phyloP scores from a whole-genome alignment of 164 flowering plant species.

The Platanus orientalis region DNA sequence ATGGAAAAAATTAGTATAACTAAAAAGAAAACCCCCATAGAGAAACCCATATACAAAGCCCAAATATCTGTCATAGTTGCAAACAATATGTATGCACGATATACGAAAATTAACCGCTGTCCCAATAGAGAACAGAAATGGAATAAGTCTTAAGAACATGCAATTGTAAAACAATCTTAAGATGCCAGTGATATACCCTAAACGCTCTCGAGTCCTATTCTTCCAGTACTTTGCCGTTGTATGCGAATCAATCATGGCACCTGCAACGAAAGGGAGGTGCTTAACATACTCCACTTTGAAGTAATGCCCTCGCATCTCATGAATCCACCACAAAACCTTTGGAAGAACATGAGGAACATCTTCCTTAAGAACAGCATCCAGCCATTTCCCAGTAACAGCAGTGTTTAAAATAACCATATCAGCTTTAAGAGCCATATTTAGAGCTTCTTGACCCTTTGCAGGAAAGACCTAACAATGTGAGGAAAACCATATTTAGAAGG shows the following conservation, averaged over 20 bases:
- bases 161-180: neutral
- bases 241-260: constrained; percentile 98
- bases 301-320: constrained; percentile 99
- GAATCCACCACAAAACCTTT: constrained; percentile 99
- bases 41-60: too few relatives aligned
- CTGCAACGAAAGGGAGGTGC: constrained; percentile 96
- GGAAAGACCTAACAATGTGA: constrained; percentile 49
- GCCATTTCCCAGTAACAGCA: constrained; percentile 99
- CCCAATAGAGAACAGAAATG: too few relatives aligned
- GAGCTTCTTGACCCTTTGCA: constrained; percentile 73
- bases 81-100: too few relatives aligned
- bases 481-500: constrained; percentile 7
- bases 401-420: constrained; percentile 91
- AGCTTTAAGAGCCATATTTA: constrained; percentile 80
- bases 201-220: constrained; percentile 70
- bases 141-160: neutral
- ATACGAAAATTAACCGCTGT: too few relatives aligned
- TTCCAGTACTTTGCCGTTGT: constrained; percentile 91
- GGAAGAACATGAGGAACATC: constrained; percentile 77
- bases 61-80: too few relatives aligned
- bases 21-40: too few relatives aligned
- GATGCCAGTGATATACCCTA: constrained; percentile 43
- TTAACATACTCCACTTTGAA: constrained; percentile 84
- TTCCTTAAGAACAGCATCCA: constrained; percentile 83
- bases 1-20: too few relatives aligned